phyloP scores from a whole-genome alignment of 345 rosid species.

The Populus euphratica region DNA sequence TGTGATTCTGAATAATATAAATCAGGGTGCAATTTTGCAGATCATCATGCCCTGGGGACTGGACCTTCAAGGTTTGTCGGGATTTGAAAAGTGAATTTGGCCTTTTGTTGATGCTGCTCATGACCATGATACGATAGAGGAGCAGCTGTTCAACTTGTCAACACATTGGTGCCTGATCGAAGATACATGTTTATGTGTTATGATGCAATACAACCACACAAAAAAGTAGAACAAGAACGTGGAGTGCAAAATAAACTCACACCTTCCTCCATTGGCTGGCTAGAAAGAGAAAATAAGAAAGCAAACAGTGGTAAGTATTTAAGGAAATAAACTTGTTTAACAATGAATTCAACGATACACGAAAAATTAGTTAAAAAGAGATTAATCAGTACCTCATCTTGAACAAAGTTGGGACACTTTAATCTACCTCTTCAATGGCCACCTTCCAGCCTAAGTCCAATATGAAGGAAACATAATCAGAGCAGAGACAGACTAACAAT shows the following conservation, averaged over 20 bases:
- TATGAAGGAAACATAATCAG: too few relatives aligned
- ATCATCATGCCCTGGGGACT: not conserved
- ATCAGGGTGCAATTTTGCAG: not conserved
- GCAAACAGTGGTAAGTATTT: not conserved
- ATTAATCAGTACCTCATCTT: constrained; percentile 16
- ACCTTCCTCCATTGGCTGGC: constrained; percentile 26
- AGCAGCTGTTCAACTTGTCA: not conserved
- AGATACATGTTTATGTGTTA: too few relatives aligned
- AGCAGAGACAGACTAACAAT: too few relatives aligned
- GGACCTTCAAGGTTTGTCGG: not conserved
- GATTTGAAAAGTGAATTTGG: not conserved
- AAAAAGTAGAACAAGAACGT: not conserved
- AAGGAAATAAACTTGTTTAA: not conserved
- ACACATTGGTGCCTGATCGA: too few relatives aligned
- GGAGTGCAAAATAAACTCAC: constrained; percentile 3
- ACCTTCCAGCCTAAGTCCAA: too few relatives aligned
- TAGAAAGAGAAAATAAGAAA: not conserved
- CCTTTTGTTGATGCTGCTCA: not conserved
- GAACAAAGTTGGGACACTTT: not conserved
- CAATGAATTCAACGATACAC: not conserved
- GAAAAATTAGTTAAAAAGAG: not conserved
- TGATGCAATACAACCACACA: too few relatives aligned
- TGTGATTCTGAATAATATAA: not conserved
- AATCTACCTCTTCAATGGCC: too few relatives aligned
- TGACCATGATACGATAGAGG: not conserved